Evolutionary conservation across 2,329 filamentous ascomycete genomes (phyloP), one percentile per base, ranked within the genome.

Genomic region (Cercospora sp.): DNA sequence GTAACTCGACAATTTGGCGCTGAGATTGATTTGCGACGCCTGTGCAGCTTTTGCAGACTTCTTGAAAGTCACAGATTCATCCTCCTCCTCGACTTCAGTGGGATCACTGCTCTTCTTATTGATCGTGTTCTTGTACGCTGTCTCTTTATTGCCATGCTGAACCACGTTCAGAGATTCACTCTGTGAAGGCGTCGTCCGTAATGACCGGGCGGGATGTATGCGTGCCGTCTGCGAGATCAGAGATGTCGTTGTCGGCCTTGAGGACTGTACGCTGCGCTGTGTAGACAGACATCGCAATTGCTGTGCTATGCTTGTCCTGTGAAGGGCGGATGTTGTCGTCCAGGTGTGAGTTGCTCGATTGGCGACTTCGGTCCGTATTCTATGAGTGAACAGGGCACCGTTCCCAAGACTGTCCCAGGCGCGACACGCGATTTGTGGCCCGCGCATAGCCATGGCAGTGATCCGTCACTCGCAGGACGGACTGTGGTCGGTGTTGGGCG

Each of bases 1-100:
- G 72, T 96, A 92, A 78, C 94, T 97, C 57, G 91, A 93, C 61
- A 99, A 83, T 72, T 91, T 92, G 13, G 95, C 95, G 71, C 90
- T 90, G 74, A 98, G 83, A 78, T 99, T 97, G 74, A 99, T 85
- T 77, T 98, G 91, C 2, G 94, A 91, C 10, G 94, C 95, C 75
- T 93, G 89, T 12, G 90, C 87, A 37, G 94, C 95, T 80, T 90
- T 94, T 78, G 97, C 94, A 67, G 92, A 94, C 74, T 88, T 85
- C 71, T 85, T 86, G 77, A 93, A 92, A 24, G 85, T 87, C 67
- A 83, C 80, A 32, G 90, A 86, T 64, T 87, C 83, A 57, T 88
- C 87, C 30, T 82, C 80, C 43, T 81, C 80, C 9, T 76, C 75
- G 16, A 79, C 77, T 32, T 83, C 82, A n/a, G 69, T 70, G 8